These are phyloP conservation scores for Oxalis stricta DNA, from an alignment of 441 rosid genomes.

Conservation along the genomic window DNA sequence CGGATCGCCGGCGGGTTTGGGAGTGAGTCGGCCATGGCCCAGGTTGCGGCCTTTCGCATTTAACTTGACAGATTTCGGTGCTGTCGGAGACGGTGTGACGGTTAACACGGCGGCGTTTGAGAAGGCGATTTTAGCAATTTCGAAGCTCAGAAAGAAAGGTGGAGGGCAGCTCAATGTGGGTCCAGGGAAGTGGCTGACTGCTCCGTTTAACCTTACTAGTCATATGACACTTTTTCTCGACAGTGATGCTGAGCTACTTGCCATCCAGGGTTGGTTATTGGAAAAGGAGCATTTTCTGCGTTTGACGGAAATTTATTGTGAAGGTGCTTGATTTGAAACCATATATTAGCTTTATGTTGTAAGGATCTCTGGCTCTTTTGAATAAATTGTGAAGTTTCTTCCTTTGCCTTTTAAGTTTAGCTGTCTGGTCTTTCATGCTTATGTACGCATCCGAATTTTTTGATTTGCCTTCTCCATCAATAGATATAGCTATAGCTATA, in stretches of 20 bases:
- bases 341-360: too few relatives aligned
- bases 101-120: slow-evolving; percentile 81
- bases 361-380: too few relatives aligned
- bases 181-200: slow-evolving; percentile 85
- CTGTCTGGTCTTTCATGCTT: too few relatives aligned
- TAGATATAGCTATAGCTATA: too few relatives aligned
- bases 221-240: slow-evolving; percentile 87
- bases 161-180: slow-evolving; percentile 91
- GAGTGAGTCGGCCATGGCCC: slow-evolving; percentile 31
- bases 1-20: not conserved
- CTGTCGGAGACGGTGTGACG: slow-evolving; percentile 70
- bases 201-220: slow-evolving; percentile 92
- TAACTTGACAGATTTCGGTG: slow-evolving; percentile 86
- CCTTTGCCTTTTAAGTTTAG: too few relatives aligned
- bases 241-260: slow-evolving; percentile 75
- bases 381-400: too few relatives aligned
- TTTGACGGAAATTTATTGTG: too few relatives aligned
- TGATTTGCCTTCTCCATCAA: too few relatives aligned
- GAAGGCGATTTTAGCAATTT: slow-evolving; percentile 66
- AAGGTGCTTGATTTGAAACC: not conserved
- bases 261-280: too few relatives aligned
- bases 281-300: too few relatives aligned
- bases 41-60: slow-evolving; percentile 45
- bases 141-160: slow-evolving; percentile 54
- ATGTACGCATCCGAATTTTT: too few relatives aligned